Conservation (phyloP, 495 filamentous ascomycete species). For the Clavariopsis aquatica region DNA sequence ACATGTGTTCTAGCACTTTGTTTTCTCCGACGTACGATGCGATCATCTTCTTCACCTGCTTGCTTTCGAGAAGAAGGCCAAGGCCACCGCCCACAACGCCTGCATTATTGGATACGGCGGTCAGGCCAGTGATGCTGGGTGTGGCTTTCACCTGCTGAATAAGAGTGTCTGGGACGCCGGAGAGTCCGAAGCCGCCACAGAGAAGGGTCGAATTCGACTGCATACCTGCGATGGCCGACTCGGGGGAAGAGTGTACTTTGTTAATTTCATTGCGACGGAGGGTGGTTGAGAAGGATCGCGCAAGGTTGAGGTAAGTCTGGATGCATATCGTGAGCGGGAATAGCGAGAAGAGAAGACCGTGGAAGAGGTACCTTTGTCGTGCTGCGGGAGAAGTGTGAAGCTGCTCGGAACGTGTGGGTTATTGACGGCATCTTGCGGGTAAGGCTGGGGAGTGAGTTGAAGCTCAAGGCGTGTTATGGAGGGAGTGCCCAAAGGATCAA, state of each 20-base stretch:
- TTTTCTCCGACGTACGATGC: conserved; percentile 64
- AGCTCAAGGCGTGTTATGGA: background rate
- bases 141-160: conserved; percentile 36
- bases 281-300: conserved; percentile 43
- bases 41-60: conserved; percentile 61
- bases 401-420: conserved; percentile 24
- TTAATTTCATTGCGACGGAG: conserved; percentile 45
- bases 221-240: conserved; percentile 41
- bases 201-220: conserved; percentile 38
- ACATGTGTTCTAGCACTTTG: conserved; percentile 64
- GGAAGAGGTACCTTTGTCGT: conserved; percentile 19
- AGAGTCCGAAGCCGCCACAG: conserved; percentile 43
- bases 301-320: conserved; percentile 38
- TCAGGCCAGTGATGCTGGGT: conserved; percentile 49
- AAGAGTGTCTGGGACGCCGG: conserved; percentile 42
- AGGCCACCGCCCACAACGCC: conserved; percentile 58
- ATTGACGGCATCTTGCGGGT: conserved; percentile 37
- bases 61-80: conserved; percentile 45
- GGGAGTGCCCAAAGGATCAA: background rate
- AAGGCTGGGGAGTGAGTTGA: background rate
- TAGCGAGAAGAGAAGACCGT: background rate
- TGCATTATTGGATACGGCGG: conserved; percentile 68
- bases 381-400: conserved; percentile 28
- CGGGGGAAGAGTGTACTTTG: conserved; percentile 44
- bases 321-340: background rate